Evolutionary conservation across 352 stramenopile species (phyloP).

Genomic region (Phytophthora kernoviae): DNA sequence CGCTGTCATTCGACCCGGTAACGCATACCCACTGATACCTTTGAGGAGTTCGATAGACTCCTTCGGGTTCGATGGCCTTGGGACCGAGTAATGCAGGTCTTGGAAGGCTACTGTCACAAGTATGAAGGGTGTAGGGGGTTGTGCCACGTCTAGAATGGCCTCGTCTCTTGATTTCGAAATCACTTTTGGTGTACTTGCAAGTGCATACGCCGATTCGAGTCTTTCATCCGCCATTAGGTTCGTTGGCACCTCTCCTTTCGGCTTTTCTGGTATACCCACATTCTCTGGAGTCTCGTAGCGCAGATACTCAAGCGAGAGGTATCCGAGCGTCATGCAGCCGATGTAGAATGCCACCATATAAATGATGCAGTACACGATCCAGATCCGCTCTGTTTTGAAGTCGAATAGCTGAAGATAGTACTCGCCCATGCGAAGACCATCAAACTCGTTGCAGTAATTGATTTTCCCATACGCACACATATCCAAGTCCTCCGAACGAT

Average conservation of each 20-base stretch:
- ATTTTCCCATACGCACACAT: slow-evolving; percentile 44
- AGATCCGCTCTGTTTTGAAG: slow-evolving; percentile 43
- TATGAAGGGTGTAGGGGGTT: slow-evolving; percentile 14
- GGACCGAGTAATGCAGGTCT: slow-evolving; percentile 26
- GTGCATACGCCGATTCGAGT: slow-evolving; percentile 15
- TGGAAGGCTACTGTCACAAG: slow-evolving; percentile 28
- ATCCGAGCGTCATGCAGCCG: slow-evolving; percentile 34
- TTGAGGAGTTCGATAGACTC: slow-evolving; percentile 23
- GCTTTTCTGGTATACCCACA: slow-evolving; percentile 7
- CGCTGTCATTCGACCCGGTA: slow-evolving; percentile 39
- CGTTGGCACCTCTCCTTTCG: slow-evolving; percentile 4
- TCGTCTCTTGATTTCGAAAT: slow-evolving; percentile 8
- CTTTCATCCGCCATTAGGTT: slow-evolving; percentile 1
- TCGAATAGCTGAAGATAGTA: slow-evolving; percentile 43
- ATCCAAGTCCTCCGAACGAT: slow-evolving; percentile 35
- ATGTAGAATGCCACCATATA: slow-evolving; percentile 40
- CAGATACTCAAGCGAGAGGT: slow-evolving; percentile 43
- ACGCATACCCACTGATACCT: slow-evolving; percentile 23
- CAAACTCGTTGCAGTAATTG: slow-evolving; percentile 40
- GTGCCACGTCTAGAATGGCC: slow-evolving; percentile 15
- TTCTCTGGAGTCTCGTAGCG: slow-evolving; percentile 37
- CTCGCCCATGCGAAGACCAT: slow-evolving; percentile 33
- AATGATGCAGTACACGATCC: slow-evolving; percentile 39
- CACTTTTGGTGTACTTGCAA: slow-evolving; percentile 24
- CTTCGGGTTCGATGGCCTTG: slow-evolving; percentile 24